phyloP scores from a whole-genome alignment of 768 basidiomycete species.

The Termitomyces sp. region DNA sequence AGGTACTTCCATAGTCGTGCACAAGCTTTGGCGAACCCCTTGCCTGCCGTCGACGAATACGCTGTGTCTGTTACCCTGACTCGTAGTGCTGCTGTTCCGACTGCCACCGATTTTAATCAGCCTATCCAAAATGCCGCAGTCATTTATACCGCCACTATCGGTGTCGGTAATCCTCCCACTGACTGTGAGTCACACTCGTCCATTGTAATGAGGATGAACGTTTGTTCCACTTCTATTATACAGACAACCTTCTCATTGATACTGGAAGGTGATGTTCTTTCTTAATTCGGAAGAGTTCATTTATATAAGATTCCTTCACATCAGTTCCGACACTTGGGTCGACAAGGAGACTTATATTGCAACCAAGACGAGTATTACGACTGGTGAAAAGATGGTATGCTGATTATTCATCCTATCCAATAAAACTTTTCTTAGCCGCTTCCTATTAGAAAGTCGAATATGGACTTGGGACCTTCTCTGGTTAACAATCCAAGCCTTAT shows the following conservation, averaged over 20 bases:
- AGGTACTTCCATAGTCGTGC: constrained; percentile 33
- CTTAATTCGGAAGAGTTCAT: not conserved
- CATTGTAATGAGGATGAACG: not conserved
- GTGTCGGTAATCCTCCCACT: not conserved
- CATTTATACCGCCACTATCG: not conserved
- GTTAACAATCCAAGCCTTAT: constrained; percentile 19
- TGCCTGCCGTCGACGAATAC: not conserved
- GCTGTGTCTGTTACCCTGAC: not conserved
- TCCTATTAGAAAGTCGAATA: constrained; percentile 43
- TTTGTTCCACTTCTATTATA: not conserved
- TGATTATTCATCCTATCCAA: not conserved
- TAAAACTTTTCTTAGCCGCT: not conserved
- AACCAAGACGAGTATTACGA: constrained; percentile 46
- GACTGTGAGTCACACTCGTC: not conserved
- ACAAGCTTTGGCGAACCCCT: constrained; percentile 24
- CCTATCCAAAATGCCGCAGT: not conserved
- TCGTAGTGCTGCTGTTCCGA: not conserved
- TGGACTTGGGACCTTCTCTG: constrained; percentile 55
- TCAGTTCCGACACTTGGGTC: constrained; percentile 67
- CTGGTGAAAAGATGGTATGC: constrained; percentile 42
- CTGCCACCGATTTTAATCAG: not conserved
- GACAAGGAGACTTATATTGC: constrained; percentile 34
- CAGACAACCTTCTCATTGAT: constrained; percentile 53
- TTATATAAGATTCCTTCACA: not conserved
- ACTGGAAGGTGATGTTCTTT: constrained; percentile 40